phyloP scores from a whole-genome alignment of 768 basidiomycete genomes.

The Suillus subaureus region DNA sequence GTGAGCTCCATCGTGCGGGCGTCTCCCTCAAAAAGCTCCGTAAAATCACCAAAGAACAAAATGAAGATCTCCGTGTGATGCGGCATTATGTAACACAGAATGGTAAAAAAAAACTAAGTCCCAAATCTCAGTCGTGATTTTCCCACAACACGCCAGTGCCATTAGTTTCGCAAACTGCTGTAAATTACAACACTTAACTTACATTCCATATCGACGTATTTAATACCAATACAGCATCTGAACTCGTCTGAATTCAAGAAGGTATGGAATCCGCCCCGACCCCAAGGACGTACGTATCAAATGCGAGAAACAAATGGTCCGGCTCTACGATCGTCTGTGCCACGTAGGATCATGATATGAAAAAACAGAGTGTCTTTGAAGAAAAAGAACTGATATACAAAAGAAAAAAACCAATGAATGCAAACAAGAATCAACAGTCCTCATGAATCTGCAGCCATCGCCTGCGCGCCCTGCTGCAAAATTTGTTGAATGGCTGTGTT shows the following conservation, averaged over 20 bases:
- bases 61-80: no score
- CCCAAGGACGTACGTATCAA: not conserved
- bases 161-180: no score
- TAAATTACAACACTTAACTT: no score
- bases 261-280: not conserved
- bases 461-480: not conserved
- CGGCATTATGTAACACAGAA: no score
- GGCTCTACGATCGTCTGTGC: not conserved
- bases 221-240: not conserved
- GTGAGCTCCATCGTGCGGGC: no score
- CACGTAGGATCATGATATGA: not conserved
- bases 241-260: not conserved
- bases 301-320: not conserved
- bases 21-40: no score
- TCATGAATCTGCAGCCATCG: not conserved
- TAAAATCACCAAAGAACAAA: no score
- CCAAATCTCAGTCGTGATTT: no score
- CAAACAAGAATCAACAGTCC: not conserved
- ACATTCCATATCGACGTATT: not conserved
- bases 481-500: slow-evolving; percentile 3
- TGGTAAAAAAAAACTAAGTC: no score
- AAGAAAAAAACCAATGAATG: not conserved
- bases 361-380: not conserved
- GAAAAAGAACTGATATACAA: not conserved
- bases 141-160: no score